Evolutionary conservation across 2,329 filamentous ascomycete species (phyloP).

Genomic region (Metarhizium humberi): DNA sequence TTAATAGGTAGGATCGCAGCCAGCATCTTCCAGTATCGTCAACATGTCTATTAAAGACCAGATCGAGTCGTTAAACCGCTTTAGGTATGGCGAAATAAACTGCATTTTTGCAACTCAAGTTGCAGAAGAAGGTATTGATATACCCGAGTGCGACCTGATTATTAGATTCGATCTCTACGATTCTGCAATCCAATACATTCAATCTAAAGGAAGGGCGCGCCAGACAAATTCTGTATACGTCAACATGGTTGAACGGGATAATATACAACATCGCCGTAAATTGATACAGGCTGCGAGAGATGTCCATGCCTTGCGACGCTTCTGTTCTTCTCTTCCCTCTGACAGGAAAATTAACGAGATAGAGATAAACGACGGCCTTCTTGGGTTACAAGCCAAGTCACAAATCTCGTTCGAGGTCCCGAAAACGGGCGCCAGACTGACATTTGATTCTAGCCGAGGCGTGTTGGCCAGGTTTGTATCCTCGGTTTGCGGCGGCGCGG

Average conservation of each 20-base stretch:
- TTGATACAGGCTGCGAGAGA: slow-evolving; percentile 51
- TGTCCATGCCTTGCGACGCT: slow-evolving; percentile 57
- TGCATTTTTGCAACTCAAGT: slow-evolving; percentile 60
- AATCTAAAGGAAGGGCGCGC: slow-evolving; percentile 81
- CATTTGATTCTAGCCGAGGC: slow-evolving; percentile 62
- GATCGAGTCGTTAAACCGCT: slow-evolving; percentile 59
- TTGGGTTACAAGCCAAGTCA: slow-evolving; percentile 12
- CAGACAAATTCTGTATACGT: slow-evolving; percentile 70
- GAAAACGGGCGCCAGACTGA: slow-evolving; percentile 67
- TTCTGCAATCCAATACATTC: slow-evolving; percentile 90
- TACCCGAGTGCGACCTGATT: slow-evolving; percentile 58
- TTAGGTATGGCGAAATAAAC: slow-evolving; percentile 49
- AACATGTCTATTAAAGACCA: slow-evolving; percentile 66
- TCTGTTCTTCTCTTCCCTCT: slow-evolving; percentile 65
- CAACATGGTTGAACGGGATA: slow-evolving; percentile 71
- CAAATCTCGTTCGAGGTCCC: slow-evolving; percentile 51
- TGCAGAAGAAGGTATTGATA: slow-evolving; percentile 58
- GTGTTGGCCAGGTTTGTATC: slow-evolving; percentile 67
- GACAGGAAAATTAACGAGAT: slow-evolving; percentile 48
- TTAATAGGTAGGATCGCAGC: slow-evolving; percentile 20
- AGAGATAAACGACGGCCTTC: slow-evolving; percentile 12
- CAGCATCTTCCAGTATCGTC: slow-evolving; percentile 36
- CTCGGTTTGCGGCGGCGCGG: slow-evolving; percentile 36
- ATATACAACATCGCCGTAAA: slow-evolving; percentile 47
- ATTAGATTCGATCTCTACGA: slow-evolving; percentile 77